Percentiles rank a stretch among this genome's conserved stretches.
phyloP scores from a whole-genome alignment of 2,329 filamentous ascomycete species.

The Cladosporium sp. region DNA sequence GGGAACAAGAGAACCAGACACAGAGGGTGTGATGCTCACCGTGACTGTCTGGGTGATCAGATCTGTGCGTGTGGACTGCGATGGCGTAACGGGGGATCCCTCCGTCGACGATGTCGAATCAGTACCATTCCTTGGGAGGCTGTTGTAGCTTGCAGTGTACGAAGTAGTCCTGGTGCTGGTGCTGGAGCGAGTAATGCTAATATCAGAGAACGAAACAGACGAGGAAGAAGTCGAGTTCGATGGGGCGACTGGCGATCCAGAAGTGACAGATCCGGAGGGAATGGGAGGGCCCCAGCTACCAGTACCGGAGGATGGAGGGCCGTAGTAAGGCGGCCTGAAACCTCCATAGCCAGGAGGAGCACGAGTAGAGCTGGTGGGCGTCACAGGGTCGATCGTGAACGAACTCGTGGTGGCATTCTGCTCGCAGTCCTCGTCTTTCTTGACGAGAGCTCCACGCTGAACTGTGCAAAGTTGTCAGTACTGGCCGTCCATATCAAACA shows the following conservation, averaged over 20 bases:
- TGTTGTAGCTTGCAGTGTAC: slow-evolving; percentile 2
- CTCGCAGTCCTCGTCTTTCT: slow-evolving; percentile 17
- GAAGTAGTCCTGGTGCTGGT: background rate
- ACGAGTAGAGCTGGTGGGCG: background rate
- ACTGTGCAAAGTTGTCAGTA: slow-evolving; percentile 14
- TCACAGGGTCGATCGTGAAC: slow-evolving; percentile 5
- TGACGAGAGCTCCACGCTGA: slow-evolving; percentile 8
- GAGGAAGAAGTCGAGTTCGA: slow-evolving; percentile 3
- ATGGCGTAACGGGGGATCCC: slow-evolving; percentile 11
- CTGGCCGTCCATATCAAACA: too few species aligned
- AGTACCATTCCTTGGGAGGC: slow-evolving; percentile 10
- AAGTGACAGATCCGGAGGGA: slow-evolving; percentile 8
- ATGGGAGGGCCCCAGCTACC: slow-evolving; percentile 3
- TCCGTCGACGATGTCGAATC: slow-evolving; percentile 12
- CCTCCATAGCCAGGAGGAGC: slow-evolving; percentile 11
- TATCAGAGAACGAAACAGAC: background rate
- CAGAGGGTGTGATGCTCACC: background rate
- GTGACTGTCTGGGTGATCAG: slow-evolving; percentile 10
- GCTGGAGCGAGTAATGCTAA: background rate
- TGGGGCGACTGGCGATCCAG: slow-evolving; percentile 3
- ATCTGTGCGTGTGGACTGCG: slow-evolving; percentile 3
- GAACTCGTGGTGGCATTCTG: slow-evolving; percentile 12
- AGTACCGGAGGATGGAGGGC: background rate
- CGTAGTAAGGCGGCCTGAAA: slow-evolving; percentile 9
- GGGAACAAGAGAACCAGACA: too few species aligned